Base-by-base conservation (phyloP, 208 protist species). In the Strigomonas culicis region DNA sequence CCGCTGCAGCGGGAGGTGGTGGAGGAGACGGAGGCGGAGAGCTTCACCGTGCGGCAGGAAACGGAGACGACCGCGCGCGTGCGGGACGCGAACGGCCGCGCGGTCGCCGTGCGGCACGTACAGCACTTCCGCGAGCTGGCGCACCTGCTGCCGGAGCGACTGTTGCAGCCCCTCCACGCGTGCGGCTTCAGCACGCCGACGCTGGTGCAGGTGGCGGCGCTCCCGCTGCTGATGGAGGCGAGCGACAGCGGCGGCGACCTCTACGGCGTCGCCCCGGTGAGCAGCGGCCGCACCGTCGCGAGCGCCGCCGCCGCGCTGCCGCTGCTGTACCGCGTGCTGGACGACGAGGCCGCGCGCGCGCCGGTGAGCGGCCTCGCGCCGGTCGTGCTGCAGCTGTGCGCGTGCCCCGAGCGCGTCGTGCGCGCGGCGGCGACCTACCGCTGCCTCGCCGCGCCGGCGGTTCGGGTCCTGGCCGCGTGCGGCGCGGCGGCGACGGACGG, bases 261-360 rank as follows among this genome's bases (percentile, higher is more conserved):
- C 31, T 72, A 99, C 39, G 97, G 87, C 27, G 69, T 93, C 32
- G 93, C 97, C 11, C 86, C 93, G 44, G 98, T 97, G n/a, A 98
- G 98, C 57, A 95, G 81, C 52, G 98, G 98, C 21, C 98, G 98
- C 68, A 99, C 97, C 6, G 83, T 97, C 4, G 95, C 97, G 7
- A 99, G 99, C 78, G 90, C 95, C n/a, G 70, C 99, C 13, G 98
- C 97, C 0, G 72, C 86, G 11, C 71, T 92, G n/a, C 70, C 82
- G 4, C 52, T 78, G 25, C 53, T 87, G 11, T 47, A 72, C 32
- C 27, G 39, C 10, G 30, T 75, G 25, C 8, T 28, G n/a, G 43
- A 52, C 51, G 7, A 17, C 36, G 22, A 32, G 17, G 31, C 21
- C 31, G 13, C 28, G 61, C 41, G 2, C 31, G 1, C 25, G 17